Percentiles rank a stretch among this genome's conserved stretches.
Conservation (phyloP, 2,329 filamentous ascomycete species). For the Plenodomus lindquistii region DNA sequence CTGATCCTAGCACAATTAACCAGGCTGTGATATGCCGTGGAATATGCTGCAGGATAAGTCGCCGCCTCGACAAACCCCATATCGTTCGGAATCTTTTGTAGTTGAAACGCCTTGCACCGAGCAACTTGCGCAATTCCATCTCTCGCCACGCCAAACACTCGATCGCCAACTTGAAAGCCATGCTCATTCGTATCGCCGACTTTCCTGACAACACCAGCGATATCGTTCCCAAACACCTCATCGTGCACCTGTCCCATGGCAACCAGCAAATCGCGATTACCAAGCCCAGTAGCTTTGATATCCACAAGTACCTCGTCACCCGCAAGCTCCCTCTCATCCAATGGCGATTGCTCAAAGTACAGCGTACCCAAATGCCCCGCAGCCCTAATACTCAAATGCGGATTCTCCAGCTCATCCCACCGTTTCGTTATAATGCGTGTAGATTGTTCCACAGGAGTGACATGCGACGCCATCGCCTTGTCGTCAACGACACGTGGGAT, state of each 20-base stretch:
- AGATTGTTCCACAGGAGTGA: conserved; percentile 1
- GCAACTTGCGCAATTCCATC: conserved; percentile 6
- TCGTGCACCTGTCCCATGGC: conserved; percentile 32
- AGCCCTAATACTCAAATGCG: conserved; percentile 11
- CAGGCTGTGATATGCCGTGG: conserved; percentile 20
- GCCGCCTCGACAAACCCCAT: conserved; percentile 19
- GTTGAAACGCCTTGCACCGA: conserved; percentile 10
- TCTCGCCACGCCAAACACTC: conserved; percentile 12
- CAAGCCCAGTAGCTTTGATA: conserved; percentile 19
- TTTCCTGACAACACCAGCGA: conserved; percentile 18
- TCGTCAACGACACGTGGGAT: conserved; percentile 14
- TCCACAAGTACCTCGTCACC: conserved; percentile 19
- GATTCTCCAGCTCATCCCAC: conserved; percentile 13
- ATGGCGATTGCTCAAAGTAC: conserved; percentile 11
- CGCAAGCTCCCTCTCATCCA: conserved; percentile 1
- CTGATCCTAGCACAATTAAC: conserved; percentile 21
- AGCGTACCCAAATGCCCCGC: conserved; percentile 19
- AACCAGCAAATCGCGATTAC: conserved; percentile 20
- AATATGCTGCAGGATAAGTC: conserved; percentile 7
- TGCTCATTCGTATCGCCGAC: background rate
- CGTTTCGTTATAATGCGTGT: conserved; percentile 14
- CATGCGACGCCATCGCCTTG: background rate
- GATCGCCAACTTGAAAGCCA: conserved; percentile 7
- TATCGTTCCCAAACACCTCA: conserved; percentile 14
- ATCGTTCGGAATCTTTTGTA: conserved; percentile 7